Base-by-base conservation (phyloP, 108 stramenopile genomes). In the Skeletonema costatum region DNA sequence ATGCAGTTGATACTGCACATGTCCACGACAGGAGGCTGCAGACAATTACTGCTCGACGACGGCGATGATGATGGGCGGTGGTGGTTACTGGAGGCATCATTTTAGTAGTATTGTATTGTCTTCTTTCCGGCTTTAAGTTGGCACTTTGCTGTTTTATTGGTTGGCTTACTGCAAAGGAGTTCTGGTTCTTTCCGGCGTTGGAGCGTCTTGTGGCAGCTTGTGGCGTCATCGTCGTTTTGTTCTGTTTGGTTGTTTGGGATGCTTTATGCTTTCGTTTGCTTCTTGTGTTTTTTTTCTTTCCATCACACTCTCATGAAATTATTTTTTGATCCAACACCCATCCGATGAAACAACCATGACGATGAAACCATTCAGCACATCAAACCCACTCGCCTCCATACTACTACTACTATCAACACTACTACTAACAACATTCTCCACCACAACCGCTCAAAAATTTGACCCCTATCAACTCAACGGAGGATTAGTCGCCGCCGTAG, bases 381-480 rank as follows among this genome's bases (percentile, higher is more conserved):
- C 51, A 53, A 53, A 3, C 17, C 51, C 5, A 2, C 50, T 19
- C 50, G 2, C 17, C 50, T 13, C 7, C 50, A 5, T 51, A 51
- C 0, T 2, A 51, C 17, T 2, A 51, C 17, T 51, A 0, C 5
- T 51, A 51, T 6, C 17, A 51, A 19, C 19, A 51, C 19, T 6
- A 51, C 19, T 62, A 25, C 0, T 25, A 25, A 25, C 25, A 25
- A 25, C 25, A 25, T 25, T 25, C 25, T 0, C 25, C 25, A 25
- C 25, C 41, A 21, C 33, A 5, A 39, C 11, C n/a, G 60, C 68
- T 13, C 74, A 75, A 64, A 69, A 80, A n/a, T 91, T 95, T 74
- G 94, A 95, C 35, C 94, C 94, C 8, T 95, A 95, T 62, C 78
- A 76, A 35, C 65, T 91, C 14, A 91, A 95, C 79, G 94, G 94